Evolutionary conservation across 1,284 basidiomycete genomes (phyloP).

Genomic region (Agaricales sp.): DNA sequence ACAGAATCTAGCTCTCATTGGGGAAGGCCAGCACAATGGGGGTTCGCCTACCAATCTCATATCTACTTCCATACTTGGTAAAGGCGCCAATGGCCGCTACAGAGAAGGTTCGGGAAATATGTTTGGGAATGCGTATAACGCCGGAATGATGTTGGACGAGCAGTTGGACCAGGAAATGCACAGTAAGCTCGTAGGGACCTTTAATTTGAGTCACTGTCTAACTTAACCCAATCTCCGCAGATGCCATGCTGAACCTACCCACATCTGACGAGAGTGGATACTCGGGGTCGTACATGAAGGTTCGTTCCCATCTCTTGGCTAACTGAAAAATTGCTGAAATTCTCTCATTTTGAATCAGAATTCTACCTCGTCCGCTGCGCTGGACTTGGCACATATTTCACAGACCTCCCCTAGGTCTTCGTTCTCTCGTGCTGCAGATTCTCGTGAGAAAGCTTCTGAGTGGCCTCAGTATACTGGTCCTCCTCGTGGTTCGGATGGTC

Average conservation of each 20-base stretch:
- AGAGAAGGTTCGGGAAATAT: conserved; percentile 42
- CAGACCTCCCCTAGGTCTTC: conserved; percentile 67
- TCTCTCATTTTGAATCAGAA: conserved; percentile 32
- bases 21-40: conserved; percentile 28
- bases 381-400: conserved; percentile 86
- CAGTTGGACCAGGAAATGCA: conserved; percentile 87
- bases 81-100: conserved; percentile 35
- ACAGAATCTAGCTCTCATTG: conserved; percentile 54
- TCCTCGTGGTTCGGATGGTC: conserved; percentile 45
- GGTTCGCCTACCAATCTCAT: conserved; percentile 16
- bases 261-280: conserved; percentile 91
- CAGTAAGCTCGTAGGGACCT: no score
- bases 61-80: conserved; percentile 40
- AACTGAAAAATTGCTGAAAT: neutral
- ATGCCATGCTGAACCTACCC: conserved; percentile 85
- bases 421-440: conserved; percentile 46
- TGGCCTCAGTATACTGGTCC: conserved; percentile 83
- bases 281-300: conserved; percentile 50
- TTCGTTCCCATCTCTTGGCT: conserved; percentile 25
- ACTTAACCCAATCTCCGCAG: conserved; percentile 25
- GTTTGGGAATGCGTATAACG: conserved; percentile 56
- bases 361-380: conserved; percentile 83
- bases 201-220: no score
- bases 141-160: conserved; percentile 83
- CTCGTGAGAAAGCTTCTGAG: conserved; percentile 73